These are phyloP conservation scores for Dentipellis sp. DNA, from an alignment of 768 basidiomycete species.

Conservation along the genomic window DNA sequence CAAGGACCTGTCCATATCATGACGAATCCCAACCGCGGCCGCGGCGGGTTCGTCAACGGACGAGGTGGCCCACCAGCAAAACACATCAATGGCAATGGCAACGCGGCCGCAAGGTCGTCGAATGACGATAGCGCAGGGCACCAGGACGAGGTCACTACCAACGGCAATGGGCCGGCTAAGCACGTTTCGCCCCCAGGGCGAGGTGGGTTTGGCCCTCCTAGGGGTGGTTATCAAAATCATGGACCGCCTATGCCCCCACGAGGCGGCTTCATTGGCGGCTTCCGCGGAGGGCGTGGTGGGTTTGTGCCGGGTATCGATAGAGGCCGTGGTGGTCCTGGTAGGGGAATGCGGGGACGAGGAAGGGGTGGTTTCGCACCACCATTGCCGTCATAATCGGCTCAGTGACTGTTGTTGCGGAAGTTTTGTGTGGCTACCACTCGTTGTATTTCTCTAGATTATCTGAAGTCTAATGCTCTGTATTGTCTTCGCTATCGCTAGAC, in stretches of 20 bases:
- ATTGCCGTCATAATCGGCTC: conserved; percentile 3
- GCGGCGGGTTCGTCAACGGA: conserved; percentile 21
- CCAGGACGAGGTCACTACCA: conserved; percentile 7
- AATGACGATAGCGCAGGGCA: neutral
- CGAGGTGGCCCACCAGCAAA: conserved; percentile 14
- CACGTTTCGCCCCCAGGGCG: conserved; percentile 7
- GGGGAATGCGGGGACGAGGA: neutral
- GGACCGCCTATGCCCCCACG: conserved; percentile 12
- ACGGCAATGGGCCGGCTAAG: conserved; percentile 1
- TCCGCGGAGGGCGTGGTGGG: conserved; percentile 26
- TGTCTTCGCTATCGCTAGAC: no score
- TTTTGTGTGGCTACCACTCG: no score
- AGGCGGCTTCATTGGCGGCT: conserved; percentile 14
- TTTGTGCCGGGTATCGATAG: conserved; percentile 21
- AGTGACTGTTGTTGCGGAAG: neutral
- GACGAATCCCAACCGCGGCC: conserved; percentile 62
- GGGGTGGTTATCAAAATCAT: conserved; percentile 5
- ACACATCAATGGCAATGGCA: conserved; percentile 9
- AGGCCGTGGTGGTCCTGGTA: conserved; percentile 16
- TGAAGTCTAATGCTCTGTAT: no score
- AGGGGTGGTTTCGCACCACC: conserved; percentile 2
- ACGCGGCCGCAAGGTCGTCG: neutral
- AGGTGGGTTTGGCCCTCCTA: conserved; percentile 1
- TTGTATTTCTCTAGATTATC: no score
- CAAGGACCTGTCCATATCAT: conserved; percentile 53